Percentiles rank a stretch among this genome's conserved stretches.
Conservation (phyloP, 208 protist species). For the Crithidia bombi region DNA sequence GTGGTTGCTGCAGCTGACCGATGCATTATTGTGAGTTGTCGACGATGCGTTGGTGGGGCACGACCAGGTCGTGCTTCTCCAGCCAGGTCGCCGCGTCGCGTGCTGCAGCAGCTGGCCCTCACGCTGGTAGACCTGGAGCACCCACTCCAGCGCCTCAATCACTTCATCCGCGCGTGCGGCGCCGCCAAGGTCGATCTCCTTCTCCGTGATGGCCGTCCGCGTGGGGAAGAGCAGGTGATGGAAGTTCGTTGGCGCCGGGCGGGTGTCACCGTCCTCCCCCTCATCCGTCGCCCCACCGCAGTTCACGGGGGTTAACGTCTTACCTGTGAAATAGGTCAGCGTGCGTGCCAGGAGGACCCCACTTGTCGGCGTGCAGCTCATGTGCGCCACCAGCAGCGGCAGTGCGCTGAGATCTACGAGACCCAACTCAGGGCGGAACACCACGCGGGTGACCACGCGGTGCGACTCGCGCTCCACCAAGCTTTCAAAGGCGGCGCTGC, state of each 20-base stretch:
- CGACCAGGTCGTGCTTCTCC: too few relatives aligned
- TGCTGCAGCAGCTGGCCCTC: conserved; percentile 22
- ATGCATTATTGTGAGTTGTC: neutral
- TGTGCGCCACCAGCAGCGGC: conserved; percentile 54
- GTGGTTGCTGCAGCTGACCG: conserved; percentile 4
- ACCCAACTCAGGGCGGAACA: conserved; percentile 55
- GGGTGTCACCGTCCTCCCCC: neutral
- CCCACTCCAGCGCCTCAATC: conserved; percentile 68
- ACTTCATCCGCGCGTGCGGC: conserved; percentile 60
- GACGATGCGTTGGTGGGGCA: too few relatives aligned
- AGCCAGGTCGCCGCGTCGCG: neutral
- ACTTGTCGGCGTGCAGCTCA: conserved; percentile 38
- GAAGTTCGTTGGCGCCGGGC: conserved; percentile 6
- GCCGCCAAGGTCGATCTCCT: conserved; percentile 76
- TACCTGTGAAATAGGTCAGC: conserved; percentile 49
- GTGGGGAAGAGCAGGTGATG: conserved; percentile 17
- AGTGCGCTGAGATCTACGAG: conserved; percentile 72
- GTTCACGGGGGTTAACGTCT: neutral
- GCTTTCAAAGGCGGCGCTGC: conserved; percentile 41
- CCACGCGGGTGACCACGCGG: conserved; percentile 38
- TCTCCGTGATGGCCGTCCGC: conserved; percentile 49
- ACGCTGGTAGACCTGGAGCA: conserved; percentile 40
- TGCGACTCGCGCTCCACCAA: conserved; percentile 44
- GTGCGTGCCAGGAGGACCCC: conserved; percentile 45
- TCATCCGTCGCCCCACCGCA: neutral